phyloP scores from a whole-genome alignment of 2,329 filamentous ascomycete species.

The Phyllosticta citribraziliensis region DNA sequence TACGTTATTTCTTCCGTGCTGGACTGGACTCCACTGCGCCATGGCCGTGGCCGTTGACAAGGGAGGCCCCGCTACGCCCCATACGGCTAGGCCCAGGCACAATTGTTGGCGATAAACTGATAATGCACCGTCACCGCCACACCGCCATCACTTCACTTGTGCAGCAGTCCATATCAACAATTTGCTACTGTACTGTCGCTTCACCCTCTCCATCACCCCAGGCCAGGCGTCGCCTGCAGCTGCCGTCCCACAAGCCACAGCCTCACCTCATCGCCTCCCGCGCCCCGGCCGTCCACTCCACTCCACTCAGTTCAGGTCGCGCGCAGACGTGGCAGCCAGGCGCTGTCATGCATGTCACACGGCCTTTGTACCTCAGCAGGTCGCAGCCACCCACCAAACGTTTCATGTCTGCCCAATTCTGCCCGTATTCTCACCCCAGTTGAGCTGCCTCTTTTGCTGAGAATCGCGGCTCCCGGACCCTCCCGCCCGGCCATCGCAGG shows the following conservation, averaged over 20 bases:
- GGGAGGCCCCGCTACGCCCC: background rate
- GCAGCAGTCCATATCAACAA: no score
- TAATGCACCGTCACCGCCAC: background rate
- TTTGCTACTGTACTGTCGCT: no score
- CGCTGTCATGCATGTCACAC: no score
- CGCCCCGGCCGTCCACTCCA: no score
- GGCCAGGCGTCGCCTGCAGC: no score
- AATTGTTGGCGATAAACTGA: background rate
- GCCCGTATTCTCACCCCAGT: background rate
- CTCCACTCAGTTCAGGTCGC: no score
- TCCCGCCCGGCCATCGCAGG: background rate
- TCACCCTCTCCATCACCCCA: no score
- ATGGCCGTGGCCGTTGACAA: background rate
- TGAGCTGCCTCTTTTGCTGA: background rate
- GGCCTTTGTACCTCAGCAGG: background rate
- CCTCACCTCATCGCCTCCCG: background rate
- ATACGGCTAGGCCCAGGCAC: background rate
- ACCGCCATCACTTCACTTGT: no score
- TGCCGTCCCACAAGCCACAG: background rate
- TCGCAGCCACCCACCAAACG: background rate
- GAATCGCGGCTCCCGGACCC: background rate
- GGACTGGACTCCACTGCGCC: background rate
- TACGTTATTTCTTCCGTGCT: background rate
- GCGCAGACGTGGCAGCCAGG: background rate
- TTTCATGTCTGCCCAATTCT: background rate